Conservation (phyloP, 805 yeast genomes). For the Kuraishia hungarica region DNA sequence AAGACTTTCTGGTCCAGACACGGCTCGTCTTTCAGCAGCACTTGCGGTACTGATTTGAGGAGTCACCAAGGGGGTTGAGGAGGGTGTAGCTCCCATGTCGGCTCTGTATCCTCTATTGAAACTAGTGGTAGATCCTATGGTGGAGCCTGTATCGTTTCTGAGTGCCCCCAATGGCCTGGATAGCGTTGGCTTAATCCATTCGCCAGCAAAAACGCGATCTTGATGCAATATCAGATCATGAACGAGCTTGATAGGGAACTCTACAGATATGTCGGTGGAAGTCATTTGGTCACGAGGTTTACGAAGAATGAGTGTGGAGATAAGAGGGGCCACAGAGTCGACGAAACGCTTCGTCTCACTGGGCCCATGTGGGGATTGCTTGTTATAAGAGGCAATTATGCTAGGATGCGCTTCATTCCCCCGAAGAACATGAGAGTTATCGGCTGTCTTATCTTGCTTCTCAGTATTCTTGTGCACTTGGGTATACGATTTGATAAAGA, state of each 20-base stretch:
- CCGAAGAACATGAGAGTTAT: no score
- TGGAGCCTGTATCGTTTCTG: background rate
- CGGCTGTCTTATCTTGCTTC: background rate
- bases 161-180: background rate
- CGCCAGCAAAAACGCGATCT: conserved; percentile 55
- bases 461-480: background rate
- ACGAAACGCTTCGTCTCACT: conserved; percentile 24
- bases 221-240: conserved; percentile 53
- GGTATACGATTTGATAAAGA: background rate
- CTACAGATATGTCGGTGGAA: conserved; percentile 37
- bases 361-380: conserved; percentile 11
- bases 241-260: conserved; percentile 41
- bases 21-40: background rate
- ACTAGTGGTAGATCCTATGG: background rate
- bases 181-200: background rate
- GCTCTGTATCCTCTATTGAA: background rate
- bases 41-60: background rate
- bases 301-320: conserved; percentile 53
- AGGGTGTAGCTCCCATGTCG: background rate
- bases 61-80: background rate
- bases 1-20: background rate
- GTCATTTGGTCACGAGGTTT: conserved; percentile 36
- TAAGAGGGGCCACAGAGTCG: conserved; percentile 50
- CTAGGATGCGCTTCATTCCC: no score
- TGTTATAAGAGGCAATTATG: conserved; percentile 30